These are phyloP conservation scores for Yamadazyma olivae DNA, from an alignment of 805 yeast genomes.

Conservation along the genomic window DNA sequence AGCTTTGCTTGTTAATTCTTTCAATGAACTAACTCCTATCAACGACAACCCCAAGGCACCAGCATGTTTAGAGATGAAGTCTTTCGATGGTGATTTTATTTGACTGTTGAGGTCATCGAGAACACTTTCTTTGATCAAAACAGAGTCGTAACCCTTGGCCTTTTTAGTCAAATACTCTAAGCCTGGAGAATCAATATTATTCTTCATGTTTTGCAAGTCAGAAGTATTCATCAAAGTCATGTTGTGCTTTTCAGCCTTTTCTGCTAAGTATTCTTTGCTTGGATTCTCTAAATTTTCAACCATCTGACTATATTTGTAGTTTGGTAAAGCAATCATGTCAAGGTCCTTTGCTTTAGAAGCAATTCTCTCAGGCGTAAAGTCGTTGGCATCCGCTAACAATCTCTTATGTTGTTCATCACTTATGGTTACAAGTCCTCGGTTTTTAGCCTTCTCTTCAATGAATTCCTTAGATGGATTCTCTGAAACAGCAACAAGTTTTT, in stretches of 20 bases:
- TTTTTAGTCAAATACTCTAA: conserved; percentile 8
- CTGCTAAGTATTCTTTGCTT: conserved; percentile 17
- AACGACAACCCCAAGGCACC: conserved; percentile 19
- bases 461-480: conserved; percentile 17
- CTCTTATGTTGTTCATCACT: conserved; percentile 7
- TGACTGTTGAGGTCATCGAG: conserved; percentile 1
- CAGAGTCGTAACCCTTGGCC: conserved; percentile 8
- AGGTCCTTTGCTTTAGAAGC: conserved; percentile 17
- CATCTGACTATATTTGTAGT: conserved; percentile 9
- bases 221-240: conserved; percentile 1
- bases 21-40: conserved; percentile 9
- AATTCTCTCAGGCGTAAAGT: conserved; percentile 14
- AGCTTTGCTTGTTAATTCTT: conserved; percentile 12
- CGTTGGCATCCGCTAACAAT: conserved; percentile 7
- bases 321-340: conserved; percentile 20
- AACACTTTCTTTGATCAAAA: conserved; percentile 7
- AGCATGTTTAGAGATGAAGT: conserved; percentile 16
- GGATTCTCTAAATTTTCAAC: conserved; percentile 15
- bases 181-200: conserved; percentile 4
- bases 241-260: conserved; percentile 3
- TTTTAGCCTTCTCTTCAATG: conserved; percentile 10
- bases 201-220: conserved; percentile 5
- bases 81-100: conserved; percentile 19
- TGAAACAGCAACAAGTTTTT: conserved; percentile 1
- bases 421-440: conserved; percentile 7